These are phyloP conservation scores for Poronia punctata DNA, from an alignment of 495 filamentous ascomycete genomes.

Conservation along the genomic window DNA sequence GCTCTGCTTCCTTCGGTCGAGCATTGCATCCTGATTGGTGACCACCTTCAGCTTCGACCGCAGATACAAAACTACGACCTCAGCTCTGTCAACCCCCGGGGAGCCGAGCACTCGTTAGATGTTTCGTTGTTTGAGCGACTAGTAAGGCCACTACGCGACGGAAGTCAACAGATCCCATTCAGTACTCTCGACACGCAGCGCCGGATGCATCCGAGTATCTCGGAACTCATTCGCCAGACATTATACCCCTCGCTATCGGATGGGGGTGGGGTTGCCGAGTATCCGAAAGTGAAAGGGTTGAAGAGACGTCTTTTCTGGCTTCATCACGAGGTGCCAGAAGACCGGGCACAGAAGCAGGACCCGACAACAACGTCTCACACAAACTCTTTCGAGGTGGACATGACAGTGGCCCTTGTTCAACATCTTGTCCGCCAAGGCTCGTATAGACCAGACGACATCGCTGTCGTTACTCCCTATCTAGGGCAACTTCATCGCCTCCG, in stretches of 20 bases:
- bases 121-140: slow-evolving; percentile 64
- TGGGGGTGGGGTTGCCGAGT: slow-evolving; percentile 38
- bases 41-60: slow-evolving; percentile 68
- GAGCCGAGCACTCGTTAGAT: slow-evolving; percentile 55
- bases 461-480: slow-evolving; percentile 70
- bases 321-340: slow-evolving; percentile 56
- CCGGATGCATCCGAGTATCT: slow-evolving; percentile 70
- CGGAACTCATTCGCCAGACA: slow-evolving; percentile 53
- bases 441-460: slow-evolving; percentile 62
- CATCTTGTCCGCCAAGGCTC: slow-evolving; percentile 66
- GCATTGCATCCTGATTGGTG: slow-evolving; percentile 70
- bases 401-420: slow-evolving; percentile 57
- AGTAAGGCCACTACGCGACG: slow-evolving; percentile 35
- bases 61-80: slow-evolving; percentile 60
- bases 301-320: slow-evolving; percentile 65
- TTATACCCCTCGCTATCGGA: slow-evolving; percentile 63
- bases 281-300: slow-evolving; percentile 61
- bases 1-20: slow-evolving; percentile 63
- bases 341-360: slow-evolving; percentile 32
- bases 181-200: slow-evolving; percentile 58
- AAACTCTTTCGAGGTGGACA: slow-evolving; percentile 62
- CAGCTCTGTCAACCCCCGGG: slow-evolving; percentile 48
- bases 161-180: slow-evolving; percentile 42
- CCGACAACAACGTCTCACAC: slow-evolving; percentile 50
- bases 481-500: slow-evolving; percentile 63